Percentiles rank a stretch among this genome's conserved stretches.
Evolutionary conservation across 2,329 filamentous ascomycete genomes (phyloP).

Genomic region (Drechslerella stenobrocha): DNA sequence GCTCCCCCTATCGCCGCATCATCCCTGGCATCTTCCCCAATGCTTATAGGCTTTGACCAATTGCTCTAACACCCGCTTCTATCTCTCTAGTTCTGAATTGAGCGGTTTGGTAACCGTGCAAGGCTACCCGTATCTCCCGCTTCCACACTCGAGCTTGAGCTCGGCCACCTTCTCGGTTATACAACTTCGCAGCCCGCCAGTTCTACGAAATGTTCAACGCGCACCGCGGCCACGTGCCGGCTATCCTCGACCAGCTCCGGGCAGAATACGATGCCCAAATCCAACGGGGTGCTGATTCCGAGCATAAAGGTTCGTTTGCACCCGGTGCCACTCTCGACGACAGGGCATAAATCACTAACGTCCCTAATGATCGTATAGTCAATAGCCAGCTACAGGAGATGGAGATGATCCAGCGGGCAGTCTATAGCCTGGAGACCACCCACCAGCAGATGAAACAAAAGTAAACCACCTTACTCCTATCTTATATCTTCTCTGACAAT

Average conservation of each 20-base stretch:
- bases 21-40: too few species aligned
- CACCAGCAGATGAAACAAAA: constrained; percentile 88
- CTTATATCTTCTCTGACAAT: not conserved
- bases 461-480: constrained; percentile 61
- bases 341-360: not conserved
- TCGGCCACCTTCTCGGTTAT: too few species aligned
- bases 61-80: not conserved
- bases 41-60: not conserved
- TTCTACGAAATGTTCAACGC: constrained; percentile 74
- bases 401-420: constrained; percentile 88
- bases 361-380: constrained; percentile 63
- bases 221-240: constrained; percentile 76
- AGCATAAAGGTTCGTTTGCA: constrained; percentile 80
- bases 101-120: too few species aligned
- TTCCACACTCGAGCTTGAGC: too few species aligned
- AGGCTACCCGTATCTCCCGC: too few species aligned
- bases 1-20: too few species aligned
- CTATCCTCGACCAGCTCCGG: constrained; percentile 81
- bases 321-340: not conserved
- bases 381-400: constrained; percentile 90
- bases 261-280: constrained; percentile 86
- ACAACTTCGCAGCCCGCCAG: constrained; percentile 12
- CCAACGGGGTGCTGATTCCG: constrained; percentile 80
- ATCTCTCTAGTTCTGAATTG: too few species aligned
- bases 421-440: constrained; percentile 87